Base-by-base conservation (phyloP, 192 early-diverging fungal species). In the Linnemannia schmuckeri region DNA sequence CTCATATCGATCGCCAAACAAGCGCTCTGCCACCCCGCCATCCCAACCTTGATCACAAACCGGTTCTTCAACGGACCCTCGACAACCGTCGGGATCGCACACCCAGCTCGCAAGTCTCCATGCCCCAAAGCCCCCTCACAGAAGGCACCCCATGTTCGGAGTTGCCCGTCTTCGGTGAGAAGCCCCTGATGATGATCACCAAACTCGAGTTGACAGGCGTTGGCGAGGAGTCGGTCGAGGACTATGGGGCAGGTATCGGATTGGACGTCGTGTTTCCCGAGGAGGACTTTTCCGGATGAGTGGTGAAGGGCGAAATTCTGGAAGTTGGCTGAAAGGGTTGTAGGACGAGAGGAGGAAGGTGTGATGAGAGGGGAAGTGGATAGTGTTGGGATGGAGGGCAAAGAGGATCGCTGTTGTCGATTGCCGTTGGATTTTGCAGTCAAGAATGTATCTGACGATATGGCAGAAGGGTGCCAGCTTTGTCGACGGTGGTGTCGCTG, bases 1-100 rank as follows among this genome's bases (percentile, higher is more conserved):
- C 75, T 85, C 57, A 85, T n/a, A 72, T 85, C 83, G 27, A 85
- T 85, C 24, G 83, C 83, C 42, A 85, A 41, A 63, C 83, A 85
- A 2, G 78, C 75, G 47, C 78, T 80, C 44, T 85, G 83, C 83
- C 78, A 85, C 5, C 83, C 83, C 4, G 78, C 83, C 78, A 85
- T 75, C 8, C 52, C 83, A 35, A 85, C 5, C 38, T 54, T 27
- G 40, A 85, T 76, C 74, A 85, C 83, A 80, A 73, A 76, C 55
- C 80, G 79, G 57, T 80, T 80, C 69, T 77, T 79, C 42, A 85
- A 75, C 1, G 78, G 74, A 1, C 83, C 83, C 33, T 85, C 83
- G 6, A 85, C 69, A 20, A 85, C 78, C 4, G 77, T 85, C 1
- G 83, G 83, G 6, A 80, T 42, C 22, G 69, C 42, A 52, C 78